Conservation (phyloP, 75 land plant genomes). For the Picea sitchensis region DNA sequence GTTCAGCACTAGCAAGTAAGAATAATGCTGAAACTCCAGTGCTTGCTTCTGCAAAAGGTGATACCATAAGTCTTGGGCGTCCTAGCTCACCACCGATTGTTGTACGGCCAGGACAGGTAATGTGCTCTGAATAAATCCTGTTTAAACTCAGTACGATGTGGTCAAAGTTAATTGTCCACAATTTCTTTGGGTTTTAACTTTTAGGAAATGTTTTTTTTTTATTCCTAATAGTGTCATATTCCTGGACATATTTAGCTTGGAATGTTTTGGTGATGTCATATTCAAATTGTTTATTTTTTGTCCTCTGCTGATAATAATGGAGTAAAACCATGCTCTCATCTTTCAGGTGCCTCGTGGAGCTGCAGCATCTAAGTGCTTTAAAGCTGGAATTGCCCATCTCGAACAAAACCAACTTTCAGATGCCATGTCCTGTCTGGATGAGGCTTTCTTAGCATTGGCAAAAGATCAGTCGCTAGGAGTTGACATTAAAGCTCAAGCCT, state of each 20-base stretch:
- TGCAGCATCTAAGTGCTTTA: conserved; percentile 90
- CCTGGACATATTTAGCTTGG: not conserved
- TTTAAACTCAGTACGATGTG: not conserved
- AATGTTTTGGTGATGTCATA: not conserved
- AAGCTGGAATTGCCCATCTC: conserved; percentile 84
- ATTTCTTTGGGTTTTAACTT: not conserved
- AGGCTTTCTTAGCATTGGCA: conserved; percentile 93
- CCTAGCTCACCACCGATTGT: conserved; percentile 42
- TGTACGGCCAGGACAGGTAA: conserved; percentile 88
- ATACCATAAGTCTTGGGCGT: conserved; percentile 22
- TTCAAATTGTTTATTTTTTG: not conserved
- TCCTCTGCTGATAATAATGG: not conserved
- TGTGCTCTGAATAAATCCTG: not conserved
- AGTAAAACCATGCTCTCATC: not conserved
- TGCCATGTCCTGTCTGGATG: conserved; percentile 95
- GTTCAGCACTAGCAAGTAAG: not conserved
- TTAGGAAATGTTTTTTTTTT: not conserved
- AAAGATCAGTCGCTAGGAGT: conserved; percentile 91
- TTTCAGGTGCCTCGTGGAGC: conserved; percentile 97
- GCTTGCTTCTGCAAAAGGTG: conserved; percentile 10
- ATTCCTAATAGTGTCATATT: conserved; percentile 1
- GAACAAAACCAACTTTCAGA: conserved; percentile 97
- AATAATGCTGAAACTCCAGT: conserved; percentile 16
- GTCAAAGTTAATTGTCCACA: not conserved
- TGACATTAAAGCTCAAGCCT: conserved; percentile 97